A percentile compares a stretch with the other conserved stretches of the same genome.
Conservation (phyloP, 305 asterid species). For the Striga hermonthica region DNA sequence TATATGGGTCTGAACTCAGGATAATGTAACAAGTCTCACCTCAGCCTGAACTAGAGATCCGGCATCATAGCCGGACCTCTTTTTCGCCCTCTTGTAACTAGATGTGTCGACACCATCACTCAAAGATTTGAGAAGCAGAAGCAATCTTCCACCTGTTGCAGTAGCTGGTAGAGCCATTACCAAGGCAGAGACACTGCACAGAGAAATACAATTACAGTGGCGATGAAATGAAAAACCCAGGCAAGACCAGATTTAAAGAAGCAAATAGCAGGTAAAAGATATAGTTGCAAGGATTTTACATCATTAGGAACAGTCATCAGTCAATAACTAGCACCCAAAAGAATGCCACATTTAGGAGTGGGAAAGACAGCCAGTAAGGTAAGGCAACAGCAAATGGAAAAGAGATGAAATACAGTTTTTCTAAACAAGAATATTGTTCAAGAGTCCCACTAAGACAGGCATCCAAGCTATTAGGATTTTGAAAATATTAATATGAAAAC, state of each 20-base stretch:
- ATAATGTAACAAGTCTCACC: slow-evolving; percentile 42
- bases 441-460: neutral
- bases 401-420: neutral
- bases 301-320: slow-evolving; percentile 2
- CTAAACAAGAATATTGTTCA: neutral
- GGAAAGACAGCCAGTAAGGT: neutral
- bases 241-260: slow-evolving; percentile 5
- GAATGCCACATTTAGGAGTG: neutral
- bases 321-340: slow-evolving; percentile 7
- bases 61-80: slow-evolving; percentile 56
- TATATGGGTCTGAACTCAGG: slow-evolving; percentile 17
- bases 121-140: slow-evolving; percentile 64
- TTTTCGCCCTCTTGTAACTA: slow-evolving; percentile 74
- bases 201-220: neutral
- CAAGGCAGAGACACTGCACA: slow-evolving; percentile 66
- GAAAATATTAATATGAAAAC: no score
- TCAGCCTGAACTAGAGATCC: slow-evolving; percentile 85
- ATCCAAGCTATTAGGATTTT: slow-evolving; percentile 2
- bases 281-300: neutral
- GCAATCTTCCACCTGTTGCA: slow-evolving; percentile 74
- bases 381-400: neutral
- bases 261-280: slow-evolving; percentile 19
- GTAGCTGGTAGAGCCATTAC: slow-evolving; percentile 73
- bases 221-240: neutral
- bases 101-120: slow-evolving; percentile 58